These are phyloP conservation scores for Lipomyces anomalus DNA, from an alignment of 805 yeast species.

Conservation along the genomic window DNA sequence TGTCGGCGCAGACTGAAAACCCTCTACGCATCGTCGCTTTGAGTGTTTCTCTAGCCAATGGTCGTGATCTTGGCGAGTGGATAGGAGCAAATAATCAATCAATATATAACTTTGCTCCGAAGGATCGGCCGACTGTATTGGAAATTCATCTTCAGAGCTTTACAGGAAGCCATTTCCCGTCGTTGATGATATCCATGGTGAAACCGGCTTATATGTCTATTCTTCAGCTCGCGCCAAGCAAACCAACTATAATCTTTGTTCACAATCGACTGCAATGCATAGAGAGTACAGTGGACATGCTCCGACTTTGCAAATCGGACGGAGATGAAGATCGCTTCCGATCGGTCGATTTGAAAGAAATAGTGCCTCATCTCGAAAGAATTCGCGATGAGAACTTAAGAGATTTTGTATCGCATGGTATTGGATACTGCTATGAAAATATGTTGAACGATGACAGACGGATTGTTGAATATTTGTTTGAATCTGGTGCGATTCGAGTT, in stretches of 20 bases:
- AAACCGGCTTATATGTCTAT: slow-evolving; percentile 45
- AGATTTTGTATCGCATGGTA: slow-evolving; percentile 48
- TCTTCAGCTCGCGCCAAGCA: slow-evolving; percentile 30
- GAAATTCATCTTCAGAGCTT: slow-evolving; percentile 49
- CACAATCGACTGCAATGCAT: slow-evolving; percentile 51
- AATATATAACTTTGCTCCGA: slow-evolving; percentile 65
- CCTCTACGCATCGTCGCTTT: slow-evolving; percentile 62
- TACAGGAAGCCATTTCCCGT: slow-evolving; percentile 46
- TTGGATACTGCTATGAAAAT: slow-evolving; percentile 55
- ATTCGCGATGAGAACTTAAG: slow-evolving; percentile 45
- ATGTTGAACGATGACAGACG: slow-evolving; percentile 53
- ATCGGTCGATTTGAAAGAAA: slow-evolving; percentile 36
- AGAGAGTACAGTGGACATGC: slow-evolving; percentile 45
- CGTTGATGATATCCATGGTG: slow-evolving; percentile 47
- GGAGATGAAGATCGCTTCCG: slow-evolving; percentile 39
- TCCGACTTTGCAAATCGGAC: slow-evolving; percentile 35
- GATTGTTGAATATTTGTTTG: slow-evolving; percentile 50
- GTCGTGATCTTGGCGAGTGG: slow-evolving; percentile 81
- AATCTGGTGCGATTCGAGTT: slow-evolving; percentile 46
- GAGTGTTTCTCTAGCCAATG: slow-evolving; percentile 64
- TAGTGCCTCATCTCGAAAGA: slow-evolving; percentile 40
- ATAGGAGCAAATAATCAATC: slow-evolving; percentile 58
- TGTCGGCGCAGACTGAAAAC: slow-evolving; percentile 58
- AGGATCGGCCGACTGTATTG: slow-evolving; percentile 51
- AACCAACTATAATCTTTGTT: slow-evolving; percentile 48